Evolutionary conservation across 1,139 yeast genomes (phyloP).

Genomic region (Lodderomyces beijingensis): DNA sequence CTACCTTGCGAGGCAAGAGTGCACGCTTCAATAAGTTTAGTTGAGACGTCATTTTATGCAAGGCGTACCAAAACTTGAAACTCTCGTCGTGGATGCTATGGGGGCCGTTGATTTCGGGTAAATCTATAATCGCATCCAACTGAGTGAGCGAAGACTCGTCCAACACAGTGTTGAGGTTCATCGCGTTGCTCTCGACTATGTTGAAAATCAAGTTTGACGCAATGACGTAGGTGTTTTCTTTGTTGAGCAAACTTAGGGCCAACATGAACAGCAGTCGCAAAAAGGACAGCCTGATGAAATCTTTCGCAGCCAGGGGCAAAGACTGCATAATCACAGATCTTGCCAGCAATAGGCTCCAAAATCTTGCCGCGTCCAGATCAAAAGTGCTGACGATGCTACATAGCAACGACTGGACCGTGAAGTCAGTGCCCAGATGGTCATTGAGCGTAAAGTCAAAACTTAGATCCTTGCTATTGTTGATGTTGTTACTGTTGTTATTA

Average conservation of each 20-base stretch:
- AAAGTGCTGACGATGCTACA: constrained; percentile 18
- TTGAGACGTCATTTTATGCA: constrained; percentile 32
- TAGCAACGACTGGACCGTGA: constrained; percentile 14
- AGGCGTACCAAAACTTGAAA: constrained; percentile 49
- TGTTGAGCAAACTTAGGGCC: constrained; percentile 44
- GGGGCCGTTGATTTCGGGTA: constrained; percentile 62
- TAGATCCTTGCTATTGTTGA: no score
- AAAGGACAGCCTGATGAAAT: constrained; percentile 1
- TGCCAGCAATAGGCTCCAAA: constrained; percentile 35
- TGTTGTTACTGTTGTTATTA: no score
- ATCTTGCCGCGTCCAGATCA: constrained; percentile 15
- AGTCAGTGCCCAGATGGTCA: constrained; percentile 1
- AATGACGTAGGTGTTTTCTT: constrained; percentile 13
- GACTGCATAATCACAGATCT: constrained; percentile 19
- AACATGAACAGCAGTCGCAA: constrained; percentile 29
- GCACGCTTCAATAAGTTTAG: constrained; percentile 21
- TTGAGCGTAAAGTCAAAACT: constrained; percentile 11
- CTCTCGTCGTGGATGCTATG: constrained; percentile 39
- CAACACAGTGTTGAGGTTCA: constrained; percentile 14
- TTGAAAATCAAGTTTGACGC: constrained; percentile 20
- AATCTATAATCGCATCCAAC: constrained; percentile 45
- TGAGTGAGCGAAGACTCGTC: constrained; percentile 42
- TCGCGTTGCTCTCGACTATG: constrained; percentile 13
- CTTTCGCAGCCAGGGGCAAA: not conserved
- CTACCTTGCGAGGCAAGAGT: constrained; percentile 21